Conservation (phyloP, 441 rosid species). For the Metrosideros polymorpha region DNA sequence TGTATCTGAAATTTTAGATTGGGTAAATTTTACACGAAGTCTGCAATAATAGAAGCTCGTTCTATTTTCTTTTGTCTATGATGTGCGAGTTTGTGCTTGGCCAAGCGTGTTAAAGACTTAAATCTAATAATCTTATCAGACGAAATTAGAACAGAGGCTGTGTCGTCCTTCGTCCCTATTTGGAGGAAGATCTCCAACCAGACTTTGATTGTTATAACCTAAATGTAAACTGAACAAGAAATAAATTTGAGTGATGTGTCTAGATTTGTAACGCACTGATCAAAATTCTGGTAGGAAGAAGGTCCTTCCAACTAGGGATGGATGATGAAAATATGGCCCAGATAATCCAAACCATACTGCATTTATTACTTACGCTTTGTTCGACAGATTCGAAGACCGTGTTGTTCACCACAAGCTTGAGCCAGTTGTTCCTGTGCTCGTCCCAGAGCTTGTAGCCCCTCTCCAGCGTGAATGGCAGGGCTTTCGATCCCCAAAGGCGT, state of each 20-base stretch:
- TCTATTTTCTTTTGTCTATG: not conserved
- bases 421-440: not conserved
- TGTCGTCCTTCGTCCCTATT: too few relatives aligned
- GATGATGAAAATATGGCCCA: too few relatives aligned
- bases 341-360: not conserved
- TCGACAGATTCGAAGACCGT: accelerated
- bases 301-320: not conserved
- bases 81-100: not conserved
- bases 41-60: not conserved
- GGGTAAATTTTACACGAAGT: not conserved
- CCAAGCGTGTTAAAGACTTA: not conserved
- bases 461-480: not conserved
- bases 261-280: not conserved
- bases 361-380: not conserved
- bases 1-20: not conserved
- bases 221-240: not conserved
- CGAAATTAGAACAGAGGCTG: not conserved
- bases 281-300: not conserved
- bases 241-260: not conserved
- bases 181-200: not conserved
- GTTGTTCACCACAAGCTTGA: not conserved
- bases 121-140: not conserved
- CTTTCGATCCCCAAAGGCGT: not conserved
- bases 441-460: not conserved
- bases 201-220: not conserved